phyloP scores from a whole-genome alignment of 371 early-diverging fungal species.

The Syncephalastrum contaminatum region DNA sequence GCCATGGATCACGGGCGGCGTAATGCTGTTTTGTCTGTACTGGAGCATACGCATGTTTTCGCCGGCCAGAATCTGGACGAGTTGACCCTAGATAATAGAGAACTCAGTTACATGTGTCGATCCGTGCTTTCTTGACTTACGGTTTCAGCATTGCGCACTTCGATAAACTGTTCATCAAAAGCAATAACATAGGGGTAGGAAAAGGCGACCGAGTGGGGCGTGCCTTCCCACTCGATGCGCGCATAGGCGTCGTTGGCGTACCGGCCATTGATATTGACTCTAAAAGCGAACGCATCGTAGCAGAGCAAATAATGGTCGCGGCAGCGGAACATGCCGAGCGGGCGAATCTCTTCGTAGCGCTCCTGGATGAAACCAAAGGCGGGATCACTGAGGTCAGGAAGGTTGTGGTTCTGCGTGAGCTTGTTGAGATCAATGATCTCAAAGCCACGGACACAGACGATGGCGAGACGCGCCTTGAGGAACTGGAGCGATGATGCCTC shows the following conservation, averaged over 20 bases:
- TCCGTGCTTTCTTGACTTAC: constrained; percentile 37
- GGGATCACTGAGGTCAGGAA: constrained; percentile 37
- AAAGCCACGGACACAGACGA: constrained; percentile 81
- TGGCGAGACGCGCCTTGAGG: constrained; percentile 68
- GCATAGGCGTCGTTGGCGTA: constrained; percentile 9
- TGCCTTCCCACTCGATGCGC: constrained; percentile 55
- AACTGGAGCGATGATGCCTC: constrained; percentile 75
- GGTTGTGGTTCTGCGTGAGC: constrained; percentile 58
- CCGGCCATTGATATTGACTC: constrained; percentile 68
- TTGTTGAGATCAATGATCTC: constrained; percentile 83
- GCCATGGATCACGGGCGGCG: constrained; percentile 47
- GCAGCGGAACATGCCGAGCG: constrained; percentile 83
- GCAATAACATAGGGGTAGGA: constrained; percentile 86
- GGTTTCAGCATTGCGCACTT: constrained; percentile 83
- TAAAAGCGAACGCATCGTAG: constrained; percentile 91
- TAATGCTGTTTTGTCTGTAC: constrained; percentile 24
- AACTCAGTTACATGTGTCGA: neutral
- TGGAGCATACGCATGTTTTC: constrained; percentile 41
- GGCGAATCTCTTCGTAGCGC: constrained; percentile 44
- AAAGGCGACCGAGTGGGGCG: constrained; percentile 64
- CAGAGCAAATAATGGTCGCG: constrained; percentile 83
- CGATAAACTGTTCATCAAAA: constrained; percentile 87
- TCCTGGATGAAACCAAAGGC: constrained; percentile 41
- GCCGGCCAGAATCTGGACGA: constrained; percentile 48
- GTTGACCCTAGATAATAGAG: constrained; percentile 32